Evolutionary conservation across 148 eudicot genomes (phyloP), one percentile per base, ranked within the genome.

Genomic region (Arbutus unedo): DNA sequence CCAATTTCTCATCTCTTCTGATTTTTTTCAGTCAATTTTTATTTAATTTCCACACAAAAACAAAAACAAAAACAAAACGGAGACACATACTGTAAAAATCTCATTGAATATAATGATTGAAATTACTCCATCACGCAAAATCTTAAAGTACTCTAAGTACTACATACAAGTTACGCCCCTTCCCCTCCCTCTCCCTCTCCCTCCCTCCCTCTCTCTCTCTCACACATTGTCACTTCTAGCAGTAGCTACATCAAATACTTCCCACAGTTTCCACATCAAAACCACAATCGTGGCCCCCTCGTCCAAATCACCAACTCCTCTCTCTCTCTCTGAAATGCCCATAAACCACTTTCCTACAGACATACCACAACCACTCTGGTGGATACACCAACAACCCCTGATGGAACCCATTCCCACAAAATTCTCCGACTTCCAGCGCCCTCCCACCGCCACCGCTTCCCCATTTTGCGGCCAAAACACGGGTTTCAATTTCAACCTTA

Each of bases 81-180:
- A 74, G 6, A 74, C 56, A 49, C 23, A 74, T 15, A 51, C 78
- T 50, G 57, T 50, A 76, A 23, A 38, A 48, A 10, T 25, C 8
- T 44, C 73, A 83, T 83, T 66, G 70, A 87, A 81, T 76, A 73
- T 87, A 85, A 81, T 88, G 88, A 88, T 85, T 85, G 85, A 79
- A 77, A 25, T 31, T 78, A 62, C 76, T 50, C 74, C 59, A 5
- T 67, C 90, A 85, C 86, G 84, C 87, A 86, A 86, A 86, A 83
- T 86, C 82, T 77, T 83, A 82, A 86, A 64, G 16, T 43, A 70
- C 74, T 70, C 74, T 14, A 15, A 5, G 49, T 70, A 70, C 48
- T 43, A 41, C 68, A 50, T 19, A 56, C 60, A 72, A 86, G 23
- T 81, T 43, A 47, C 73, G 19, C 73, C 14, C 43, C 66, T 38